A percentile compares a stretch with the other conserved stretches of the same genome.
These are phyloP conservation scores for Urtica urens DNA, from an alignment of 306 rosid species.

Conservation along the genomic window DNA sequence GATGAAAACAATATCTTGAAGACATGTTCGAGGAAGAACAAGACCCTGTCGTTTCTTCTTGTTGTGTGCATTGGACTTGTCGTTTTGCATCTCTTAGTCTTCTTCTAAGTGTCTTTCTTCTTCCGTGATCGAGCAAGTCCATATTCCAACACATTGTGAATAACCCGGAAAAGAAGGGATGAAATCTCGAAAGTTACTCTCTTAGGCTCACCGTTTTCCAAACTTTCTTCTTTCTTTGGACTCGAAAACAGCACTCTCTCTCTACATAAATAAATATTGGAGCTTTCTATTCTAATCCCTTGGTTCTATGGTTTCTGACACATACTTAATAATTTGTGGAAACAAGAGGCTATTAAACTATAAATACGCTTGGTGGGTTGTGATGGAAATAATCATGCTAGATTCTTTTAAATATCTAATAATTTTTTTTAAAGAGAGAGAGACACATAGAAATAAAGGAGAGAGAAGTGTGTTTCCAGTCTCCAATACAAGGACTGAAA, in stretches of 20 bases:
- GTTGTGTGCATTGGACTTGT: slow-evolving; percentile 40
- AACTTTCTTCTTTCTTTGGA: background rate
- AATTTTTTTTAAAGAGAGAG: slow-evolving; percentile 6
- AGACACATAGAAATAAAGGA: slow-evolving; percentile 21
- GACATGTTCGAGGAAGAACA: slow-evolving; percentile 63
- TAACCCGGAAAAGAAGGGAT: slow-evolving; percentile 21
- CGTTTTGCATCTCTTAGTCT: no score
- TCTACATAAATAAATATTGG: no score
- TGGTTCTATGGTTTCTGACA: slow-evolving; percentile 32
- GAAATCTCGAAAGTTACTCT: slow-evolving; percentile 1
- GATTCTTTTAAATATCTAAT: slow-evolving; percentile 8
- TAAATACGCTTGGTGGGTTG: slow-evolving; percentile 19
- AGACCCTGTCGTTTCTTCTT: slow-evolving; percentile 29
- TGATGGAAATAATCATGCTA: slow-evolving; percentile 70
- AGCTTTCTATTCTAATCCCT: slow-evolving; percentile 18
- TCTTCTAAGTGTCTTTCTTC: slow-evolving; percentile 7
- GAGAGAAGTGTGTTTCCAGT: slow-evolving; percentile 59
- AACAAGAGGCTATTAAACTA: slow-evolving; percentile 29
- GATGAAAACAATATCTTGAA: slow-evolving; percentile 31
- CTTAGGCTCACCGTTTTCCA: slow-evolving; percentile 50
- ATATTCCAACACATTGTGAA: slow-evolving; percentile 22
- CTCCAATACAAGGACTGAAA: slow-evolving; percentile 89
- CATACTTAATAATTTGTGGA: slow-evolving; percentile 27
- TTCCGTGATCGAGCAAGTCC: slow-evolving; percentile 25
- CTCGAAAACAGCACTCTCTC: slow-evolving; percentile 15